Conservation (phyloP, 2,329 filamentous ascomycete species). For the Microcyclosporella mali region DNA sequence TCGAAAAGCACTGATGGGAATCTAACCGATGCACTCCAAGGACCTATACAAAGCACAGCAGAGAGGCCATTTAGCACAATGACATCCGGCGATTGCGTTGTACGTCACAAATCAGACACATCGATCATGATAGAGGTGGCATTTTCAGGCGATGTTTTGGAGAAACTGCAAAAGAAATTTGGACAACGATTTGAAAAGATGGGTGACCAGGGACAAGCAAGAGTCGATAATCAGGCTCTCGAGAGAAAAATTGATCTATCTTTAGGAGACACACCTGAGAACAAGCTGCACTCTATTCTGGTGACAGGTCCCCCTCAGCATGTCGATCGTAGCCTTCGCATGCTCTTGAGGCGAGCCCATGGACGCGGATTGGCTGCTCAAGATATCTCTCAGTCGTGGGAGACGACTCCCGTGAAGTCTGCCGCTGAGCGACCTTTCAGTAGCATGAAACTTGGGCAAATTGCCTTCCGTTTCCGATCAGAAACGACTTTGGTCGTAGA, state of each 20-base stretch:
- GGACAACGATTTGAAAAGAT: too few species aligned
- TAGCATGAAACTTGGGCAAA: conserved; percentile 11
- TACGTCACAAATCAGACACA: conserved; percentile 1
- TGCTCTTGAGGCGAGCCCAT: too few species aligned
- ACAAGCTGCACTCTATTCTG: too few species aligned
- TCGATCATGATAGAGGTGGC: not conserved
- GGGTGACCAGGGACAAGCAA: too few species aligned
- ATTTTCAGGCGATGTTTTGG: not conserved
- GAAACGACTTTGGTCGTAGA: conserved; percentile 16
- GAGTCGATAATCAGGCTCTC: not conserved
- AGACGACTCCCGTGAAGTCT: too few species aligned
- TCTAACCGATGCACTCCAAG: not conserved
- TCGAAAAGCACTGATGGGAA: too few species aligned
- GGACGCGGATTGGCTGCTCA: too few species aligned
- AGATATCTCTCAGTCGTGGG: too few species aligned
- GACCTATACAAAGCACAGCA: not conserved
- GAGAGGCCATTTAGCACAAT: conserved; percentile 1
- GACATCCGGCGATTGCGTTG: not conserved
- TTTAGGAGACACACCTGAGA: too few species aligned
- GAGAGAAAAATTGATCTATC: not conserved
- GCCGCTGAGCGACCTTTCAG: conserved; percentile 13
- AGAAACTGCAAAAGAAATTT: too few species aligned
- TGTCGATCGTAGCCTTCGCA: too few species aligned
- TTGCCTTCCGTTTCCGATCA: conserved; percentile 18
- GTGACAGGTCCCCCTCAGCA: too few species aligned